Conservation (phyloP, 305 asterid genomes). For the Fraxinus sp. region DNA sequence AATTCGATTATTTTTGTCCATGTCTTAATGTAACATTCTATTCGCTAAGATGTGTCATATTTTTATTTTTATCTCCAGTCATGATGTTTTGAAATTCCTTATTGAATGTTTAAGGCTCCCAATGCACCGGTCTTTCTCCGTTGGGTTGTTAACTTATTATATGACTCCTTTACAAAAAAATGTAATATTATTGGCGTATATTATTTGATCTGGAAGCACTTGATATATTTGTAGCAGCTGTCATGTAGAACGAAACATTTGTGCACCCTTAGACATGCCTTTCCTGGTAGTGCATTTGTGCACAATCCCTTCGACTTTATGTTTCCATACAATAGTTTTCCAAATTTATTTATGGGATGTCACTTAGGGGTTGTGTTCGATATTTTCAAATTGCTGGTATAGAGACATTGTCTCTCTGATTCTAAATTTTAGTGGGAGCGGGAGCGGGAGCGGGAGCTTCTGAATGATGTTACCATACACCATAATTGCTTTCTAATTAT, state of each 20-base stretch:
- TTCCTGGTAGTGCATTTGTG: background rate
- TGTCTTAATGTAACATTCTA: constrained; percentile 10
- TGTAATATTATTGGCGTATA: background rate
- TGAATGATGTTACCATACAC: background rate
- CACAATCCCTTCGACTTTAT: background rate
- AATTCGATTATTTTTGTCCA: constrained; percentile 1
- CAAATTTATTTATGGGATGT: background rate
- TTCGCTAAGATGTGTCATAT: background rate
- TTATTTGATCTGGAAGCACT: background rate
- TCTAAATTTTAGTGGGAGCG: background rate
- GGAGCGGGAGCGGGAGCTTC: background rate
- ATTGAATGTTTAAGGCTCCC: background rate
- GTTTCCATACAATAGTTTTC: background rate
- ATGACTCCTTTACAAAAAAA: background rate
- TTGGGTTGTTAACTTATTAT: background rate
- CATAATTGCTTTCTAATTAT: background rate
- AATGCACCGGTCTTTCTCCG: background rate
- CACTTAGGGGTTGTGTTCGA: background rate
- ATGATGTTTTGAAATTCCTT: background rate
- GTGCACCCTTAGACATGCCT: background rate
- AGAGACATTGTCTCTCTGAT: background rate
- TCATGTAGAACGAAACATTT: background rate
- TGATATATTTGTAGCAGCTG: background rate
- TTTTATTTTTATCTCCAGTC: background rate
- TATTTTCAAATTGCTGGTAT: background rate